Conservation (phyloP, 257 asterid species). For the Apocynum venetum region DNA sequence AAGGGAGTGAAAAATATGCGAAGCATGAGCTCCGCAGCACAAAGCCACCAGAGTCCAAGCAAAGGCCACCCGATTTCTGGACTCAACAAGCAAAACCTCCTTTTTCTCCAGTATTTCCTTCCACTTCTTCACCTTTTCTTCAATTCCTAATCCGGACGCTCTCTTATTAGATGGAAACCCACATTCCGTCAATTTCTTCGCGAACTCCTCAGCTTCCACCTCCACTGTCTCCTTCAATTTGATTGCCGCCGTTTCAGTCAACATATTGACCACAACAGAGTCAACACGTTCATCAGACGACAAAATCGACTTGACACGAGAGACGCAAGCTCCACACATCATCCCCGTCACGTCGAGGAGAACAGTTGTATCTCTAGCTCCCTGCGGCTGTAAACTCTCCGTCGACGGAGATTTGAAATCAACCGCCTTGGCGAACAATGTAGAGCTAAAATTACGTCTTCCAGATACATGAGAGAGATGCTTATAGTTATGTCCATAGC, state of each 20-base stretch:
- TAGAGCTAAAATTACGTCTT: conserved; percentile 31
- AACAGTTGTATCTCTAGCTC: conserved; percentile 38
- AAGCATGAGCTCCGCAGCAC: conserved; percentile 86
- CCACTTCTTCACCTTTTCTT: conserved; percentile 89
- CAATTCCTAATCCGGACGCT: conserved; percentile 69
- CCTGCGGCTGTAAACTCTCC: conserved; percentile 15
- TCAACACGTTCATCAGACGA: conserved; percentile 77
- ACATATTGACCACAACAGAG: conserved; percentile 81
- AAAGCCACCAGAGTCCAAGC: conserved; percentile 96
- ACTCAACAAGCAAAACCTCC: conserved; percentile 68
- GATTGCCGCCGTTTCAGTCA: conserved; percentile 95
- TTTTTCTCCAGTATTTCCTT: conserved; percentile 76
- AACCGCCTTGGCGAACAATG: conserved; percentile 48
- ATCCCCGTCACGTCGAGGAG: conserved; percentile 83
- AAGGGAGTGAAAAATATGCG: conserved; percentile 80
- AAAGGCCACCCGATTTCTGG: conserved; percentile 73
- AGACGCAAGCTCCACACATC: conserved; percentile 98
- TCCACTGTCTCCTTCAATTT: conserved; percentile 40
- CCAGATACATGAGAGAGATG: conserved; percentile 14
- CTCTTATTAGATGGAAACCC: conserved; percentile 86
- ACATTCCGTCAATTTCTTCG: conserved; percentile 60
- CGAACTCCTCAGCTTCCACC: conserved; percentile 50
- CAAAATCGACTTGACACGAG: conserved; percentile 79
- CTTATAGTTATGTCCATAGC: conserved; percentile 16
- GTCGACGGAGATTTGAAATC: conserved; percentile 38